A percentile compares a stretch with the other conserved stretches of the same genome.
These are phyloP conservation scores for Colletotrichum camelliae DNA, from an alignment of 2,329 filamentous ascomycete genomes.

Conservation along the genomic window DNA sequence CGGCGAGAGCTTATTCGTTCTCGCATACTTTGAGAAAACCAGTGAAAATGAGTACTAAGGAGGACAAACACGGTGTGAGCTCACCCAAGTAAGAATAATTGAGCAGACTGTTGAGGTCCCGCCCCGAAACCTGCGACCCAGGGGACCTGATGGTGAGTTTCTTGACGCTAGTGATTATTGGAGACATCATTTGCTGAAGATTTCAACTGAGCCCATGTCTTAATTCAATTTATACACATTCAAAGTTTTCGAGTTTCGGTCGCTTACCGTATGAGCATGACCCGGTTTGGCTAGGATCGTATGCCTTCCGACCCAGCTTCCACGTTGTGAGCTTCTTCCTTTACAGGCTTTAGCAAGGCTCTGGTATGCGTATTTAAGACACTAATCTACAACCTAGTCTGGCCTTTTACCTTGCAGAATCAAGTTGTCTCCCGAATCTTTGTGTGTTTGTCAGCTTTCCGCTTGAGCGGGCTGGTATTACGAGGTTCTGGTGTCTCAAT, in stretches of 20 bases:
- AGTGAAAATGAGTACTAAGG: background rate
- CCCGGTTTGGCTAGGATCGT: background rate
- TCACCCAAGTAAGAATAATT: background rate
- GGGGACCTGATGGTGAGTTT: background rate
- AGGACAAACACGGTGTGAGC: accelerated
- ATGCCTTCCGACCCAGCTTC: background rate
- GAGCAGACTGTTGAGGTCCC: background rate
- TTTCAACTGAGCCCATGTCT: background rate
- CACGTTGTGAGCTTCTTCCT: accelerated
- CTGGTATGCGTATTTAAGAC: background rate
- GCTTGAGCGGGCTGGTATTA: background rate
- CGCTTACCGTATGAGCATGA: background rate
- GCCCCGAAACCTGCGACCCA: background rate
- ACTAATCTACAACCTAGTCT: background rate
- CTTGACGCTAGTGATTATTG: too few species aligned
- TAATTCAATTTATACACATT: background rate
- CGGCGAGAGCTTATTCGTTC: background rate
- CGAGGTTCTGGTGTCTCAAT: background rate
- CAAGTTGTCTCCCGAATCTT: background rate
- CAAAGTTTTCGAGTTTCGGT: background rate
- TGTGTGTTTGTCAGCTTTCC: background rate
- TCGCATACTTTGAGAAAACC: accelerated
- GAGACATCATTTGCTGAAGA: background rate
- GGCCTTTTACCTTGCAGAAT: too few species aligned
- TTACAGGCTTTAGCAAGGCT: background rate